phyloP scores from a whole-genome alignment of 2,329 filamentous ascomycete genomes.

The Colletotrichum sp. region DNA sequence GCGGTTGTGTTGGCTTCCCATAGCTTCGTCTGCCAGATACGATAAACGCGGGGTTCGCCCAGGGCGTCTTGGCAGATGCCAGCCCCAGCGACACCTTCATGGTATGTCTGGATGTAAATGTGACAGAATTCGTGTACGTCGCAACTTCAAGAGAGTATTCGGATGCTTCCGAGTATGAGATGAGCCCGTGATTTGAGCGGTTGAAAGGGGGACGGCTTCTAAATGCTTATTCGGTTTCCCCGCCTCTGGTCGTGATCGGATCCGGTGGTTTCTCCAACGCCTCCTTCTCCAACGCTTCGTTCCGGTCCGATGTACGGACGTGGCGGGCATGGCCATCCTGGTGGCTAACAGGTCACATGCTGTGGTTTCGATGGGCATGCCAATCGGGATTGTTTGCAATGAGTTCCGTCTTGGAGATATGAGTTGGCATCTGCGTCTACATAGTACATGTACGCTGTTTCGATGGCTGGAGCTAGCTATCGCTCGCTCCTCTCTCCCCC shows the following conservation, averaged over 20 bases:
- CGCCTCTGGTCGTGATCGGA: background rate
- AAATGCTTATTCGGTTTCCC: background rate
- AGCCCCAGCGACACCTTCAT: conserved; percentile 6
- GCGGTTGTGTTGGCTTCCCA: conserved; percentile 12
- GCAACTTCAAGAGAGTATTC: background rate
- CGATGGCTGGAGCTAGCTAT: background rate
- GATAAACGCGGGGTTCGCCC: background rate
- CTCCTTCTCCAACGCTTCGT: background rate
- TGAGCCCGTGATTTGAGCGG: background rate
- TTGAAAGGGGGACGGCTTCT: background rate
- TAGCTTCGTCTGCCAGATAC: conserved; percentile 4
- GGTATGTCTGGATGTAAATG: background rate
- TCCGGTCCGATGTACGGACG: conserved; percentile 15
- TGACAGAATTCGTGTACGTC: background rate
- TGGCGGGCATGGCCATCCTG: conserved; percentile 7
- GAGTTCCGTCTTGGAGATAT: background rate
- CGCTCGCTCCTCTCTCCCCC: background rate
- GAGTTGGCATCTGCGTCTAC: background rate
- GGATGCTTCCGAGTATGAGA: background rate
- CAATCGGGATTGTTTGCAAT: background rate
- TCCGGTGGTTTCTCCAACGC: background rate
- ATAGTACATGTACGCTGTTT: background rate
- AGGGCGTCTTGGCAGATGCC: conserved; percentile 3
- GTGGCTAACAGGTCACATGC: background rate
- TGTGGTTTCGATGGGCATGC: background rate